phyloP scores from a whole-genome alignment of 2,329 filamentous ascomycete species.

The Curvularia eragrostidis region DNA sequence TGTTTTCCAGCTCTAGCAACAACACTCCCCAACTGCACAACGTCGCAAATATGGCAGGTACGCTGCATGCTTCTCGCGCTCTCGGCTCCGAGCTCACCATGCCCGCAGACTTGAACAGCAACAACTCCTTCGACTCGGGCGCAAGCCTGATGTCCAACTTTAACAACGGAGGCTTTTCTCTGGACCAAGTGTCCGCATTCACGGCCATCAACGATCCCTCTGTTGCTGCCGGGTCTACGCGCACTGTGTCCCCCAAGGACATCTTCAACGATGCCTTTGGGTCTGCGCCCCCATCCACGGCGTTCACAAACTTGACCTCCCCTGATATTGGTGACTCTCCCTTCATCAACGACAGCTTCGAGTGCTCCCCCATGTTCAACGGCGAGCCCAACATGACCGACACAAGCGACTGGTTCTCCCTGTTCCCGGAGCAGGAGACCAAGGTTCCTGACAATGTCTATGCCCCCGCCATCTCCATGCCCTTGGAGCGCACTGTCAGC shows the following conservation, averaged over 20 bases:
- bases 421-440: constrained; percentile 67
- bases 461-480: constrained; percentile 36
- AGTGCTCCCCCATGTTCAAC: constrained; percentile 79
- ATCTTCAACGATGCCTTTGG: constrained; percentile 72
- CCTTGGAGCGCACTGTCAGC: constrained; percentile 53
- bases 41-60: constrained; percentile 51
- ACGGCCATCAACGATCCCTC: constrained; percentile 56
- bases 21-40: constrained; percentile 56
- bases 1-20: constrained; percentile 69
- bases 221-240: constrained; percentile 44
- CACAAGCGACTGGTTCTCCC: constrained; percentile 70
- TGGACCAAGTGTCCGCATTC: constrained; percentile 49
- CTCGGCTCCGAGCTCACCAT: constrained; percentile 38
- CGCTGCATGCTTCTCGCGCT: constrained; percentile 23
- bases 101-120: constrained; percentile 46
- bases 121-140: constrained; percentile 55
- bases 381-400: constrained; percentile 62
- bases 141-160: constrained; percentile 56
- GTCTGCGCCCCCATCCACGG: constrained; percentile 81
- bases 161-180: constrained; percentile 38
- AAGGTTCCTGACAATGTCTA: constrained; percentile 35
- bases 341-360: constrained; percentile 71
- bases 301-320: constrained; percentile 84
- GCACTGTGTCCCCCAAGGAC: constrained; percentile 84
- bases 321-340: constrained; percentile 81